phyloP scores from a whole-genome alignment of 495 filamentous ascomycete genomes.

The Apodospora peruviana region DNA sequence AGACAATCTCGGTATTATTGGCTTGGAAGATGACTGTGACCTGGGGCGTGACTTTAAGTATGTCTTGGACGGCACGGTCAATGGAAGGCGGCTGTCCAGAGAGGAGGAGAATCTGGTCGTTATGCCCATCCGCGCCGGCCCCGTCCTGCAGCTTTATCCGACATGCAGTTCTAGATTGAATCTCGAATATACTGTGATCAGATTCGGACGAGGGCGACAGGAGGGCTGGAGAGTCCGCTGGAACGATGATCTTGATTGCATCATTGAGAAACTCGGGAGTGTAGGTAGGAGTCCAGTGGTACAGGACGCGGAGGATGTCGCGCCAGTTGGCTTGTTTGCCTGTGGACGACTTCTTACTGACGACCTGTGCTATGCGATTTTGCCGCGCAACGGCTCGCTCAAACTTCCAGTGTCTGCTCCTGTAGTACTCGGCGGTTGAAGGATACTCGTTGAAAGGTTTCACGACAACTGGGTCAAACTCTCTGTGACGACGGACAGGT shows the following conservation, averaged over 20 bases:
- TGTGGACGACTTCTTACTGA: too few species aligned
- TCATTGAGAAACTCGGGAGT: background rate
- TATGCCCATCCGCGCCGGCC: background rate
- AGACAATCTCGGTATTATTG: too few species aligned
- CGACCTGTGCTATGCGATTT: too few species aligned
- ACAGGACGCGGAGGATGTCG: constrained; percentile 14
- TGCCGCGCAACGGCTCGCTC: too few species aligned
- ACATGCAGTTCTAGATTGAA: constrained; percentile 12
- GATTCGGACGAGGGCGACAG: constrained; percentile 5
- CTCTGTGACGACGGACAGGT: too few species aligned
- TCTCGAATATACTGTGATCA: constrained; percentile 12
- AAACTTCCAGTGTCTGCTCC: too few species aligned
- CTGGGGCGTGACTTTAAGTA: too few species aligned
- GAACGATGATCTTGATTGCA: constrained; percentile 11
- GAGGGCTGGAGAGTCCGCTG: constrained; percentile 1
- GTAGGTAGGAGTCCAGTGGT: constrained; percentile 12
- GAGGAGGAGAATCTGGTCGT: constrained; percentile 10
- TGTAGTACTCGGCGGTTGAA: too few species aligned
- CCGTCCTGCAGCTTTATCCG: constrained; percentile 2
- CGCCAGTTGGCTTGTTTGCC: constrained; percentile 33
- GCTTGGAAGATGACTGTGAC: too few species aligned
- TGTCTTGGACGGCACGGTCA: background rate
- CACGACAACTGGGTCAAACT: too few species aligned
- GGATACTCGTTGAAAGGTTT: too few species aligned
- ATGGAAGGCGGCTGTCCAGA: background rate